Conservation (phyloP, 2,329 filamentous ascomycete genomes). For the Camillea tinctor region DNA sequence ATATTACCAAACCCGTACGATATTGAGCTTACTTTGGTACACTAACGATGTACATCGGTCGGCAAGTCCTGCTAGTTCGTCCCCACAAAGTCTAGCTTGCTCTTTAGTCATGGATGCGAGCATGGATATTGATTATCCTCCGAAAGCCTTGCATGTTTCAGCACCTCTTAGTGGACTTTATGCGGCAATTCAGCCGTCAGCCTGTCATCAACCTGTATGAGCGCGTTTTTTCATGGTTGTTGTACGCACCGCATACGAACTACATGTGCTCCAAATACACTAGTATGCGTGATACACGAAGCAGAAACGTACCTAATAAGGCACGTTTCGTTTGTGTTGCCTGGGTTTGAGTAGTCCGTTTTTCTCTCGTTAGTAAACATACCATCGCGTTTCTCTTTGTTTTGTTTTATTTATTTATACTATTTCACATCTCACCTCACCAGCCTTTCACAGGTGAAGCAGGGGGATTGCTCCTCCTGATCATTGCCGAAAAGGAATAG, state of each 20-base stretch:
- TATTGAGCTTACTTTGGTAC: too few species aligned
- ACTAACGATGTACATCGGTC: neutral
- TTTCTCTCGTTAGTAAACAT: too few species aligned
- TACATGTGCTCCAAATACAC: too few species aligned
- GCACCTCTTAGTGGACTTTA: neutral
- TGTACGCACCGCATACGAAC: too few species aligned
- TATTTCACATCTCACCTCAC: too few species aligned
- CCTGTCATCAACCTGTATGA: neutral
- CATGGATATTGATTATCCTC: neutral
- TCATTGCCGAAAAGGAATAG: neutral
- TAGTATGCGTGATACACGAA: too few species aligned
- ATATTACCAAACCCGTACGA: neutral
- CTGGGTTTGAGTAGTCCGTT: too few species aligned
- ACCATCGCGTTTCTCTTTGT: neutral
- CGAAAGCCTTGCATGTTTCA: neutral
- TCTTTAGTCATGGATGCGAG: neutral
- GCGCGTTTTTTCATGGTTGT: neutral
- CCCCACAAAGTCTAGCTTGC: neutral
- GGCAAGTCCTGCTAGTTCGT: neutral
- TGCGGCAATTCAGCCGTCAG: neutral
- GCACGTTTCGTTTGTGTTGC: too few species aligned
- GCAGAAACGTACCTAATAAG: too few species aligned
- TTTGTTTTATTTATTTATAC: neutral
- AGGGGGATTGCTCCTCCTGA: neutral
- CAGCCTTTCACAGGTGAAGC: neutral